Base-by-base conservation (phyloP, 106 monocot genomes). In the Apostasia shenzhenica region DNA sequence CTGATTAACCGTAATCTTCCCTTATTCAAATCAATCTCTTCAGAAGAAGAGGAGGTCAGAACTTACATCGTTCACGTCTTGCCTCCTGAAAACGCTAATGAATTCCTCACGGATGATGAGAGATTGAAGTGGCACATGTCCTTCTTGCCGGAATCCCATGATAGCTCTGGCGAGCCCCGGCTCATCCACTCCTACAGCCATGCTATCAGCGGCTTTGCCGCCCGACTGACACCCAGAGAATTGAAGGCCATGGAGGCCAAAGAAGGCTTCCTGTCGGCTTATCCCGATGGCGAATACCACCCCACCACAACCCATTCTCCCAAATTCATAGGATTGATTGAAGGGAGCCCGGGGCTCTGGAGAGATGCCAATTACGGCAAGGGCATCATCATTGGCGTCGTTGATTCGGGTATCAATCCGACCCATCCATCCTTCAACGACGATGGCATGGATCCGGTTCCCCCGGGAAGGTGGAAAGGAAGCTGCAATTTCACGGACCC, bases 131-230 rank as follows among this genome's bases (percentile, higher is more conserved):
- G 46, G 63, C 46, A 63, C 45, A 3, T 40, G 63, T 47, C 63
- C 1, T 61, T 41, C 63, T 46, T 63, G 51, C 52, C 50, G 1
- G 52, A 67, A 4, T 3, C n/a, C 1, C 26, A 14, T 1, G 5
- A 43, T 4, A 6, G 5, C 0, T 61, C 55, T 4, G 47, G 14
- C 4, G 59, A 13, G 13, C 41, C 53, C 0, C 57, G 66, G 13
- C 5, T 85, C 14, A 9, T 89, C 51, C 80, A 83, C 56, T 85
- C 89, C 3, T 89, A 85, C 65, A 54, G 45, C 41, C 45, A 67
- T 5, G 82, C 64, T 13, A 70, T 83, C 41, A 81, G 59, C 13
- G 90, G 83, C 5, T 90, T 90, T 63, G 75, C 86, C 0, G 86
- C 78, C 1, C 49, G 75, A 46, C 71, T 90, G 48, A 73, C 81